Base-by-base conservation (phyloP, 192 early-diverging fungal genomes). In the Nowakowskiella sp. region DNA sequence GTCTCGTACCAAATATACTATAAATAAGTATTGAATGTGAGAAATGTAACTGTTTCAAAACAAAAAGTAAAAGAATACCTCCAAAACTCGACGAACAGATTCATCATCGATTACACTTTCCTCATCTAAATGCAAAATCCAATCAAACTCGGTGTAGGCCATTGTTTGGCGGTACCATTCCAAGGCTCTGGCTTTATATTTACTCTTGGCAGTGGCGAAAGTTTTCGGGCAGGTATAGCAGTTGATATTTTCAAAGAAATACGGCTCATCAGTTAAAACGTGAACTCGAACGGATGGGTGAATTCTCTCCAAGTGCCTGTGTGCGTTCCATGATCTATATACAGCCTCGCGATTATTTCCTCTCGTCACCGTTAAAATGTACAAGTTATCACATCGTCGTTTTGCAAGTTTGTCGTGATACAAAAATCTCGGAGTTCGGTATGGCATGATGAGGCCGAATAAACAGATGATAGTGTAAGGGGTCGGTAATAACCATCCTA, bases 381-480 rank as follows among this genome's bases (percentile, higher is more conserved):
- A 54, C 13, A 54, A 21, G 53, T 54, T 54, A 22, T 54, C 53
- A 23, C 24, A 9, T 6, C 33, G 13, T 6, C 53, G 53, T 19
- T 39, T 39, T 19, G 13, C 19, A 13, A 39, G 36, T 39, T 19
- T 19, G 36, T 39, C 36, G 19, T 39, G 36, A 19, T 39, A 39
- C 13, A 39, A 13, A 19, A 39, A 39, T 6, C 44, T 42, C 7
- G 53, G 7, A 31, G 33, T 9, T 26, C 44, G 53, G 53, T 52
- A 54, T 16, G 53, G 53, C 9, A 54, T 23, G 7, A 54, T 47
- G 8, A 54, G 26, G 16, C 53, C 53, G 10, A 51, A 16, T 26
- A 54, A 54, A 21, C 53, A 54, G 48, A 54, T 44, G 47, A 54
- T 13, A 27, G 53, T 54, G 33, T 54, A 54, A 10, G 53, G 53